Base-by-base conservation (phyloP, 306 rosid species). In the Dalbergia cultrata region DNA sequence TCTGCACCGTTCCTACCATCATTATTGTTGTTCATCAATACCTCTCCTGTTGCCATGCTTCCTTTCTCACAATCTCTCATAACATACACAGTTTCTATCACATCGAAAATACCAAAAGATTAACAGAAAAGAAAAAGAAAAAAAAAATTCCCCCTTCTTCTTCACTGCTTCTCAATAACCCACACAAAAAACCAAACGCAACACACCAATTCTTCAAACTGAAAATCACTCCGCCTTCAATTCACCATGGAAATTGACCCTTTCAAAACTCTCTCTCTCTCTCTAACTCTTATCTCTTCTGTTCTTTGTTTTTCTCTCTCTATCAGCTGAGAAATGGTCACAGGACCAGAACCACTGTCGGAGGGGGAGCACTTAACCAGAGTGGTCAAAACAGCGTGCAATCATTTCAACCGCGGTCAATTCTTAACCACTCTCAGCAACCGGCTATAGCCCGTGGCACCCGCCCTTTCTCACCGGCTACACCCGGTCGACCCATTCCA, bases 21-120 rank as follows among this genome's bases (percentile, higher is more conserved):
- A 44, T 49, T 83, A n/a, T 50, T 13, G 58, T 52, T 52, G 77
- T 86, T 87, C 71, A 84, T 79, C 33, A 90, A 84, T 53, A 87
- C 90, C 83, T 94, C 98, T 73, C 93, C 80, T 66, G 93, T 78
- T 60, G 92, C 72, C 98, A 91, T 90, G 70, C 61, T 21, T 70
- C 34, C 44, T 16, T 60, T 49, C 37, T 60, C 85, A 77, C 88
- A 94, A 91, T 93, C 93, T 86, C 84, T 86, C 88, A 72, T 75
- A 50, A 14, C 14, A 50, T 17, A 50, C 57, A 13, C 57, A 50
- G 6, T 5, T 68, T 61, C 58, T 13, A 10, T 14, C 67, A 78
- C 80, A 78, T 72, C 44, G 5, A 43, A 54, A 6, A 57, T 52
- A 52, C 63, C 37, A 44, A 72, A n/a, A 54, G 21, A 54, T 5